Evolutionary conservation across 2,329 filamentous ascomycete genomes (phyloP), one percentile per base, ranked within the genome.

Genomic region (Xylariaceae sp.): DNA sequence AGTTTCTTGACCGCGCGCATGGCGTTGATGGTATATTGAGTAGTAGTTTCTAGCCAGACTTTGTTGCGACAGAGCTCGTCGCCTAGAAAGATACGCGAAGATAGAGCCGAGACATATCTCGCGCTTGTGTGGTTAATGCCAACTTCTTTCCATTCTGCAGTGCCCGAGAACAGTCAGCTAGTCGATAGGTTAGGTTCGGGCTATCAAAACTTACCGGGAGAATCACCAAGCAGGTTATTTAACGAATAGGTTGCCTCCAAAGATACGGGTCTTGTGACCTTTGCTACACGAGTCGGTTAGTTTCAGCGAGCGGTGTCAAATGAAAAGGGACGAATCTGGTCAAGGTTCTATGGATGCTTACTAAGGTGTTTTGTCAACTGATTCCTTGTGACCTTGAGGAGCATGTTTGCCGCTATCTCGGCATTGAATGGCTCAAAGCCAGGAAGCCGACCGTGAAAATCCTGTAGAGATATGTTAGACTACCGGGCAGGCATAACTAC

Each of bases 21-120:
- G 48, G 66, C 64, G 44, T 73, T 66, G 6, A 72, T 48, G 5
- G 75, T 71, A 57, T 78, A 79, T 49, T 73, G 62, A 61, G 75
- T 63, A 40, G 74, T 69, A 34, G 76, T 70, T 0, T 72, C 58
- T 6, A 80, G 66, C 79, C 79, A 82, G 14, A 71, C 67, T 23
- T 75, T 64, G 57, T 81, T 71, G 12, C 75, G 75, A 65, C 76
- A 78, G 6, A 80, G 65, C 24, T 75, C 69, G 1, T 71, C 63
- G 3, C 79, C 79, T 2, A 82, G 62, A 49, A 82, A 81, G 6
- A 80, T 71, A 3, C 77, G 72, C 0, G 79, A 76, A 0, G 79
- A 79, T 8, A 82, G 52, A 14, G 78, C 76, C 11, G 77, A 75
- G 3, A 83, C 71, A 4, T 78, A 65, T n/a, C 70, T 65, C 1